Base-by-base conservation (phyloP, 768 basidiomycete species). In the Boletus sensibilis region DNA sequence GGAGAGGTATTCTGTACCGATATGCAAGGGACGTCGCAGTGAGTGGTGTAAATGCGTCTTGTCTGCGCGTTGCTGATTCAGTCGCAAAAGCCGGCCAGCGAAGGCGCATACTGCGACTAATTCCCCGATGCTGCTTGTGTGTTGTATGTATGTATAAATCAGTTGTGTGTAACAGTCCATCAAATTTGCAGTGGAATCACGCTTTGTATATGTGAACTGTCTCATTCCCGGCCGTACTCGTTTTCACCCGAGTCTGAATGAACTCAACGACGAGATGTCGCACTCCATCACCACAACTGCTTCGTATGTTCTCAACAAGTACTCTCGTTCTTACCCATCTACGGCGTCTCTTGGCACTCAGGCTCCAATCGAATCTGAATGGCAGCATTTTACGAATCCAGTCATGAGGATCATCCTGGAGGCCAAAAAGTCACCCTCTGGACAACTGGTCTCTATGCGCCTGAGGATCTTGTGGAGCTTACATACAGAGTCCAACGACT, bases 1-100 rank as follows among this genome's bases (percentile, higher is more conserved):
- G 76, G 69, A 77, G 92, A 39, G 92, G 92, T 16, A 76, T 94
- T 27, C 74, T 95, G 58, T 79, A 82, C 66, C 80, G 89, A 68
- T 95, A 94, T 71, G 91, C 91, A 13, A 76, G 91, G 62, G 91
- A 93, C 69, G 92, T 93, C 50, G 88, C 87, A 52, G 92, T 92
- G 66, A 80, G 90, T 77, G 25, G n/a, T 52, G 43, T 61, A 46
- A n/a, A 33, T 50, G 21, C 48, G 27, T 55, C 31, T 50, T 46
- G 21, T 13, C 37, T 50, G 20, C 16, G 10, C 53, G 29, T 50
- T 35, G 27, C 52, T 59, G 48, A 64, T 54, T 29, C 23, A 42
- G 38, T 60, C 50, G 34, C 56, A 37, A 25, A 62, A 93, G 92
- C 87, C 91, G 53, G 92, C 92, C 45, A 91, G 79, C 66, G 74